phyloP scores from a whole-genome alignment of 2,329 filamentous ascomycete genomes.

The Cercospora sesami region DNA sequence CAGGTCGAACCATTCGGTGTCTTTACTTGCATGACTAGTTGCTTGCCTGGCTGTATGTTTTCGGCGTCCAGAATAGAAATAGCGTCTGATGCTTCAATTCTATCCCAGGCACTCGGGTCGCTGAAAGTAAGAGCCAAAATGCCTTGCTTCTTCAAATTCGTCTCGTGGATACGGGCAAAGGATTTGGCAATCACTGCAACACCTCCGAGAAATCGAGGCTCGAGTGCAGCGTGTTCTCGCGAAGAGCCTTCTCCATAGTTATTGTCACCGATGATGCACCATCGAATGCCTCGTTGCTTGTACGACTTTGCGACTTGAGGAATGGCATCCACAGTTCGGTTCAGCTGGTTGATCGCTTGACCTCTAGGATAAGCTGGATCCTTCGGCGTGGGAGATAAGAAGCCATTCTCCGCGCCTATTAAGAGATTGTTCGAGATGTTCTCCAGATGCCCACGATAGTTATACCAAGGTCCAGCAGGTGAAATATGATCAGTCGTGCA shows the following conservation, averaged over 20 bases:
- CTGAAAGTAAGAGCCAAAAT: slow-evolving; percentile 97
- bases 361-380: slow-evolving; percentile 61
- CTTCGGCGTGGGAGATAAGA: slow-evolving; percentile 67
- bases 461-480: slow-evolving; percentile 90
- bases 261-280: slow-evolving; percentile 98
- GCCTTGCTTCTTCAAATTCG: slow-evolving; percentile 99
- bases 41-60: slow-evolving; percentile 81
- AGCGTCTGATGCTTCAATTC: slow-evolving; percentile 87
- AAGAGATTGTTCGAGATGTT: slow-evolving; percentile 99
- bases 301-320: slow-evolving; percentile 94
- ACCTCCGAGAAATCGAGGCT: slow-evolving; percentile 93
- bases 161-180: slow-evolving; percentile 99
- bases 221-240: slow-evolving; percentile 93
- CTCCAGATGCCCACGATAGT: slow-evolving; percentile 97
- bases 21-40: not conserved
- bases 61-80: slow-evolving; percentile 86
- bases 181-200: slow-evolving; percentile 91
- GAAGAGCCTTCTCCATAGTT: slow-evolving; percentile 98
- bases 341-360: slow-evolving; percentile 91
- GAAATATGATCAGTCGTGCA: slow-evolving; percentile 97
- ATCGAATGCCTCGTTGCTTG: slow-evolving; percentile 91
- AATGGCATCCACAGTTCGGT: slow-evolving; percentile 78
- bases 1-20: slow-evolving; percentile 64
- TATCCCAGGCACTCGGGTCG: slow-evolving; percentile 94
- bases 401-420: slow-evolving; percentile 88